These are phyloP conservation scores for Paramyrothecium roridum DNA, from an alignment of 2,329 filamentous ascomycete genomes.

Conservation along the genomic window DNA sequence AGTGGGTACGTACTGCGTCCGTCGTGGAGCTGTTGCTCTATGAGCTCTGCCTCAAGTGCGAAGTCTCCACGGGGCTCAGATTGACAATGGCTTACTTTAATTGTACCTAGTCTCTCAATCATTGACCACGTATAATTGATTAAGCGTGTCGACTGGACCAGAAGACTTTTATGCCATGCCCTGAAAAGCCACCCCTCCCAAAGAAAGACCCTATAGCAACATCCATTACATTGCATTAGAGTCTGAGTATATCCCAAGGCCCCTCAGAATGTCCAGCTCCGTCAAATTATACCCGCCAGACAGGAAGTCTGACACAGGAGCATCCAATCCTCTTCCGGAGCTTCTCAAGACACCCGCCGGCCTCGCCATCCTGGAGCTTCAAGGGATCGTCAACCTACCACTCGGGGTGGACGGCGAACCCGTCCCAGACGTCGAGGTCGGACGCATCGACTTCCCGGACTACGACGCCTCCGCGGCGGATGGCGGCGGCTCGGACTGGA, in stretches of 20 bases:
- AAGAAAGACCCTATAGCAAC: too few relatives aligned
- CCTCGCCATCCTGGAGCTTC: constrained; percentile 85
- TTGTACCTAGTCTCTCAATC: not conserved
- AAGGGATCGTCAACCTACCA: constrained; percentile 83
- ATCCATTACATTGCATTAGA: too few relatives aligned
- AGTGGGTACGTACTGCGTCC: too few relatives aligned
- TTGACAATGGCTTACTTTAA: not conserved
- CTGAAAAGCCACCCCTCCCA: too few relatives aligned
- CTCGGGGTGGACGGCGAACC: constrained; percentile 26
- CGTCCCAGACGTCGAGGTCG: constrained; percentile 45
- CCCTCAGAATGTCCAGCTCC: constrained; percentile 26
- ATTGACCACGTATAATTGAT: too few relatives aligned
- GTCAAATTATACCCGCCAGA: constrained; percentile 36
- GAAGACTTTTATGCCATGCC: too few relatives aligned
- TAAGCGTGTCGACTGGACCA: too few relatives aligned
- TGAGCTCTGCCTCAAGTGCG: too few relatives aligned
- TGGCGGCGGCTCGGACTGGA: constrained; percentile 64
- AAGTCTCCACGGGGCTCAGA: too few relatives aligned
- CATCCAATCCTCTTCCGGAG: constrained; percentile 64
- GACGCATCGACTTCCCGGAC: constrained; percentile 74
- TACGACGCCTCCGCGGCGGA: constrained; percentile 43
- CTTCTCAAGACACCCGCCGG: constrained; percentile 86
- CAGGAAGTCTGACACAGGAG: constrained; percentile 15
- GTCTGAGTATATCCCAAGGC: too few relatives aligned
- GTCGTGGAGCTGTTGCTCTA: too few relatives aligned